Base-by-base conservation (phyloP, 371 early-diverging fungal genomes). In the Capillidium heterosporum region DNA sequence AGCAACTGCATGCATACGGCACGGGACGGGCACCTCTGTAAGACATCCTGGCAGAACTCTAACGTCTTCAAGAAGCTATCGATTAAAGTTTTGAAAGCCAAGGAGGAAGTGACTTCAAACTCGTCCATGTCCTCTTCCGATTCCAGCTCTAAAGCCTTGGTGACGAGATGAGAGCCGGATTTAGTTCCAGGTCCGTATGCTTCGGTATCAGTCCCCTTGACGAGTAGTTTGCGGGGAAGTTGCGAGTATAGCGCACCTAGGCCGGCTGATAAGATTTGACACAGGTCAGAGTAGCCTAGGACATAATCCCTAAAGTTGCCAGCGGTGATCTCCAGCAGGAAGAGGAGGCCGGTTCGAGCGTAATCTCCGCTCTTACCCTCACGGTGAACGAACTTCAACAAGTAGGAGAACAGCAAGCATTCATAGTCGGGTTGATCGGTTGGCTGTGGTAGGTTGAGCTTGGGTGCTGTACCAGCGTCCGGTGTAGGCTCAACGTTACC, bases 211-310 rank as follows among this genome's bases (percentile, higher is more conserved):
- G 62, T 62, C 11, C 65, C 57, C 27, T 72, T 67, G 27, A 88
- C 74, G 29, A 77, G 67, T 23, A 89, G 62, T 48, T 84, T 82
- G 39, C 87, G 75, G 4, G 96, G 94, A 11, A 95, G 73, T 65
- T 91, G 94, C 11, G 91, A 88, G 66, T 85, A 94, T 24, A 92
- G 67, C 0, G 91, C 92, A 39, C 90, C 88, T 19, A 95, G 67
- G 1, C 91, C 87, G 23, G 91, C 91, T 1, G 83, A 76, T 65
- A 90, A 71, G 32, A 87, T 78, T 0, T 79, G 77, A 1, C 85
- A 74, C 66, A 93, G 89, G 47, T 89, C 90, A 52, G 84, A 82
- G 48, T 76, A 75, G 29, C 67, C 64, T 31, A 80, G 60, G 35
- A 95, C 84, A 67, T 85, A 91, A 27, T 81, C 75, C 29, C 83